Conservation (phyloP, 306 rosid genomes). For the Macrotyloma uniflorum region DNA sequence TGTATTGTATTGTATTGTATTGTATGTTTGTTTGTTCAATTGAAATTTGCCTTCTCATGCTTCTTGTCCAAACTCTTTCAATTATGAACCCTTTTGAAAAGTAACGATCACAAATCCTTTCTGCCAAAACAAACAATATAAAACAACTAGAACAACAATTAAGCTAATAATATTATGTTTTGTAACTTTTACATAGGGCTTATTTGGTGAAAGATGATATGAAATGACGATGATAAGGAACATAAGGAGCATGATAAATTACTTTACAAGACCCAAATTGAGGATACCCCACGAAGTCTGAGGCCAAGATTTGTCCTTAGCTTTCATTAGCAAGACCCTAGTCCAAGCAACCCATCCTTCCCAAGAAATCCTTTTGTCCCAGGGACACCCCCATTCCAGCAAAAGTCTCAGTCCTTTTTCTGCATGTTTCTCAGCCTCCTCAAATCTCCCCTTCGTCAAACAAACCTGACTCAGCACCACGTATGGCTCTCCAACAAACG, state of each 20-base stretch:
- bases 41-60: too few relatives aligned
- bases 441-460: slow-evolving; percentile 59
- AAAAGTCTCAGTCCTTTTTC: slow-evolving; percentile 66
- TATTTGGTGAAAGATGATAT: too few relatives aligned
- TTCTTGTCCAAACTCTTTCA: too few relatives aligned
- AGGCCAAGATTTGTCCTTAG: slow-evolving; percentile 83
- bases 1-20: too few relatives aligned
- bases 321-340: slow-evolving; percentile 73
- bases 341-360: slow-evolving; percentile 95
- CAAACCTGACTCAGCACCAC: slow-evolving; percentile 71
- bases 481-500: slow-evolving; percentile 80
- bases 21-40: too few relatives aligned
- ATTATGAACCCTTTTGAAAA: too few relatives aligned
- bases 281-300: slow-evolving; percentile 73
- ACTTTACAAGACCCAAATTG: slow-evolving; percentile 81
- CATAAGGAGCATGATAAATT: neutral
- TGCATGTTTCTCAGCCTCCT: slow-evolving; percentile 72
- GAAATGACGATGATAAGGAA: too few relatives aligned
- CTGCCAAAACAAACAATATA: too few relatives aligned
- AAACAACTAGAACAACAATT: too few relatives aligned
- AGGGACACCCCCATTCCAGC: slow-evolving; percentile 79
- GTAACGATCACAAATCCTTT: too few relatives aligned
- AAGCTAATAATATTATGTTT: too few relatives aligned
- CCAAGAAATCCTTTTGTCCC: slow-evolving; percentile 98
- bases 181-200: too few relatives aligned